Conservation (phyloP, 371 early-diverging fungal genomes). For the Mortierella sp. region DNA sequence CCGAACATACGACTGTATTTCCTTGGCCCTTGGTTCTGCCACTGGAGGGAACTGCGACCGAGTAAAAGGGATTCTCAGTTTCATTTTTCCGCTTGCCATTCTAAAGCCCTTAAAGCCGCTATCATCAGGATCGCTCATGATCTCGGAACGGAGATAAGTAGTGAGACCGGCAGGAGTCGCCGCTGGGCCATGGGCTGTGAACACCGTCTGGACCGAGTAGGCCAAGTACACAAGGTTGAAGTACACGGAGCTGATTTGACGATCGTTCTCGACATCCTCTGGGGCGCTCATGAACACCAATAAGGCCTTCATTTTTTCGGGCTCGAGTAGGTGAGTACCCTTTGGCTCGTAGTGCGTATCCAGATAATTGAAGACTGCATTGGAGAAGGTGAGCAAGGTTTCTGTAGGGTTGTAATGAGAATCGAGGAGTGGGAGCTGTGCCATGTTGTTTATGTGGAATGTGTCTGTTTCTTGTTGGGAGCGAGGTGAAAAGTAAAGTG, state of each 20-base stretch:
- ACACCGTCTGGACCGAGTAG: slow-evolving; percentile 21
- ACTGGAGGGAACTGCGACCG: slow-evolving; percentile 24
- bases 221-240: slow-evolving; percentile 15
- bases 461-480: too few species aligned
- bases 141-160: slow-evolving; percentile 27
- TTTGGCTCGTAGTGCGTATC: slow-evolving; percentile 26
- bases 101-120: slow-evolving; percentile 16
- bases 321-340: slow-evolving; percentile 17
- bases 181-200: slow-evolving; percentile 26
- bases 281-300: background rate
- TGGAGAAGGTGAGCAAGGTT: slow-evolving; percentile 16
- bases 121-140: slow-evolving; percentile 26
- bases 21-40: slow-evolving; percentile 18
- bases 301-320: slow-evolving; percentile 21
- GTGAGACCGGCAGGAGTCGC: slow-evolving; percentile 28
- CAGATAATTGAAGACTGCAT: slow-evolving; percentile 20
- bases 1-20: slow-evolving; percentile 11
- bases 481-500: too few species aligned
- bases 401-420: slow-evolving; percentile 24
- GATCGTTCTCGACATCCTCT: background rate
- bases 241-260: slow-evolving; percentile 4
- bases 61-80: slow-evolving; percentile 16
- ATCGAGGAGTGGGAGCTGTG: slow-evolving; percentile 26
- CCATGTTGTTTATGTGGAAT: too few species aligned
- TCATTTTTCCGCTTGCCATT: slow-evolving; percentile 11